Base-by-base conservation (phyloP, 2,329 filamentous ascomycete genomes). In the Cladosporium austrohemisphaericum region DNA sequence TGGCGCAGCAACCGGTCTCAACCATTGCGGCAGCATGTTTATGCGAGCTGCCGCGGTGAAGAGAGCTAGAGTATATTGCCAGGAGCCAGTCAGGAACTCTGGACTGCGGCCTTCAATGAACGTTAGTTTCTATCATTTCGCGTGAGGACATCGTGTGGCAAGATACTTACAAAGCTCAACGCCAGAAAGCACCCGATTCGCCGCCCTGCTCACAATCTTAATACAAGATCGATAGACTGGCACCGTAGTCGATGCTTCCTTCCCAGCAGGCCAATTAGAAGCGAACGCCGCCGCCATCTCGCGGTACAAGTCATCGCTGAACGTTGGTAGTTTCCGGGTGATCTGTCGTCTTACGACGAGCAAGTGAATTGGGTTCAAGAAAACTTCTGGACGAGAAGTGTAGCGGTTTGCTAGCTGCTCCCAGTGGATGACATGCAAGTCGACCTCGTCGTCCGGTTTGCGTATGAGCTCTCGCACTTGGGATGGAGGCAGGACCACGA, bases 121-220 rank as follows among this genome's bases (percentile, higher is more conserved):
- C n/a, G n/a, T n/a, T n/a, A n/a, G n/a, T n/a, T n/a, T n/a, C n/a
- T n/a, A n/a, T n/a, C n/a, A n/a, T n/a, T n/a, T n/a, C n/a, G n/a
- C n/a, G n/a, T n/a, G n/a, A n/a, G n/a, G n/a, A n/a, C n/a, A n/a
- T n/a, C n/a, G n/a, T n/a, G n/a, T 13, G 16, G 3, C 10, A 22
- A 19, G 10, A 18, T 10, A 38, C 40, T 37, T 14, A 46, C 55
- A 59, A 16, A 59, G 50, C 13, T 52, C 54, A 13, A 43, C 51
- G 7, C 57, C 55, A 25, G 54, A 52, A 22, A 59, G 55, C 8
- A 59, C 56, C 26, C 56, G 49, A n/a, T 59, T 59, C 2, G 57
- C 55, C 8, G 54, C 55, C 36, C 55, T 43, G 26, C 53, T 56
- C 11, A 59, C 56, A 20, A 58, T 55, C 41, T 57, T 57, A 50